Evolutionary conservation across 352 stramenopile genomes (phyloP).

Genomic region (Pythium aquatile): DNA sequence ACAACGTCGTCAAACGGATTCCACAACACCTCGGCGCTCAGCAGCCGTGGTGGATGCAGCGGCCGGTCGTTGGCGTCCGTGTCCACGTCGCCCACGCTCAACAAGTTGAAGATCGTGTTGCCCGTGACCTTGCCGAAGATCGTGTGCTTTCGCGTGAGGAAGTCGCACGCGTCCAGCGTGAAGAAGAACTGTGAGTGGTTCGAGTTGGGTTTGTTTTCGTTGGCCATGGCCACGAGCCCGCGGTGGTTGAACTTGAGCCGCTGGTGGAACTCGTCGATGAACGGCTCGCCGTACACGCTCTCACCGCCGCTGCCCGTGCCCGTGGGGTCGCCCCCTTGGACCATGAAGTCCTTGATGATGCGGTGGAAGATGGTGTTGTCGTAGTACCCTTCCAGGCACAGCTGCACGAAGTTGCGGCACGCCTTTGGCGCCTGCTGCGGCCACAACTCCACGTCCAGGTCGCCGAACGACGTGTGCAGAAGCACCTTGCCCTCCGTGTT

Average conservation of each 20-base stretch:
- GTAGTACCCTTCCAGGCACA: constrained; percentile 94
- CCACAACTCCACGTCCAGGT: constrained; percentile 97
- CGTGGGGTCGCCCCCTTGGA: constrained; percentile 93
- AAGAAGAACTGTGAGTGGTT: constrained; percentile 98
- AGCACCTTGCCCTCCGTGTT: constrained; percentile 95
- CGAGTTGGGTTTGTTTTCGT: constrained; percentile 82
- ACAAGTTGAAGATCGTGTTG: constrained; percentile 97
- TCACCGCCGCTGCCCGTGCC: constrained; percentile 81
- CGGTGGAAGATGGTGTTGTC: constrained; percentile 96
- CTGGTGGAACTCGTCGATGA: constrained; percentile 93
- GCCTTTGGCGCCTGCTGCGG: constrained; percentile 95
- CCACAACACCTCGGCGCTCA: constrained; percentile 90
- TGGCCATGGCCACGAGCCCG: constrained; percentile 94
- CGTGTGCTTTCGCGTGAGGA: constrained; percentile 95
- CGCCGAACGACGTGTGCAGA: constrained; percentile 96
- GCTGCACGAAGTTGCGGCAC: constrained; percentile 92
- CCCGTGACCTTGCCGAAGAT: constrained; percentile 92
- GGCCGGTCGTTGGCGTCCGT: constrained; percentile 85
- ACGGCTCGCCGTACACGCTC: constrained; percentile 73
- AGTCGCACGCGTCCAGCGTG: constrained; percentile 93
- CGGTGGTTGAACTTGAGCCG: constrained; percentile 95
- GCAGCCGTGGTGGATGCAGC: constrained; percentile 71
- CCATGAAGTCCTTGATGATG: constrained; percentile 94
- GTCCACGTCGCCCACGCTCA: constrained; percentile 89
- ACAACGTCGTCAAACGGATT: constrained; percentile 96